Conservation (phyloP, 73 alveolate species). For the Halteria grandinella region DNA sequence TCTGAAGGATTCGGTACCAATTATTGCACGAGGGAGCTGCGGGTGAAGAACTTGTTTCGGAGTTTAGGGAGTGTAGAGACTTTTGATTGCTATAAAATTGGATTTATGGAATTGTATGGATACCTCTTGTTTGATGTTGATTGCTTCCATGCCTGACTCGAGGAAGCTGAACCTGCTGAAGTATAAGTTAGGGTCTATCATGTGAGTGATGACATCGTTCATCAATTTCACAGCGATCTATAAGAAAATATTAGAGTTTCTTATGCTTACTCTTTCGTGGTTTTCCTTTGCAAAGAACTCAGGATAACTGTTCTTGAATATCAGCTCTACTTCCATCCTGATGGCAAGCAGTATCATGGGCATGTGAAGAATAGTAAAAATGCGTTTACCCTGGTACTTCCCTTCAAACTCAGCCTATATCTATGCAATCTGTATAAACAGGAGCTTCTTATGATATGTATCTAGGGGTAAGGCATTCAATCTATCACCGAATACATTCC, state of each 20-base stretch:
- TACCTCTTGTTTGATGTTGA: slow-evolving; percentile 59
- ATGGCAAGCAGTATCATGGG: slow-evolving; percentile 64
- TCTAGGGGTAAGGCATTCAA: slow-evolving; percentile 57
- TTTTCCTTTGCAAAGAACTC: slow-evolving; percentile 45
- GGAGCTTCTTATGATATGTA: slow-evolving; percentile 47
- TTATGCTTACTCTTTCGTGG: slow-evolving; percentile 47
- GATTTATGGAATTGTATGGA: slow-evolving; percentile 16
- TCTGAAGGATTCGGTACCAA: slow-evolving; percentile 71
- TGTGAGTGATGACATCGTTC: slow-evolving; percentile 59
- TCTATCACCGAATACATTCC: slow-evolving; percentile 65
- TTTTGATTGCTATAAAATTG: slow-evolving; percentile 45
- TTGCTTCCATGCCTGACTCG: slow-evolving; percentile 79
- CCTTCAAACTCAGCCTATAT: slow-evolving; percentile 49
- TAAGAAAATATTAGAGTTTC: not conserved
- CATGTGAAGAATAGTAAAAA: slow-evolving; percentile 61
- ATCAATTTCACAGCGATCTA: slow-evolving; percentile 70
- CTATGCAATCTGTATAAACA: slow-evolving; percentile 53
- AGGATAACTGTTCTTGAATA: slow-evolving; percentile 61
- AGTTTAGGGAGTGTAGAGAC: slow-evolving; percentile 48
- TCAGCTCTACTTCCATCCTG: slow-evolving; percentile 64
- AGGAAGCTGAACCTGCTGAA: slow-evolving; percentile 75
- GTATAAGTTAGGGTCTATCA: slow-evolving; percentile 70
- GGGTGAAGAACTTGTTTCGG: slow-evolving; percentile 50
- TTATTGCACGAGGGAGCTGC: slow-evolving; percentile 55
- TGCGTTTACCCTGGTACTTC: slow-evolving; percentile 53